Evolutionary conservation across 208 protist species (phyloP).

Genomic region (Leishmania turanica): DNA sequence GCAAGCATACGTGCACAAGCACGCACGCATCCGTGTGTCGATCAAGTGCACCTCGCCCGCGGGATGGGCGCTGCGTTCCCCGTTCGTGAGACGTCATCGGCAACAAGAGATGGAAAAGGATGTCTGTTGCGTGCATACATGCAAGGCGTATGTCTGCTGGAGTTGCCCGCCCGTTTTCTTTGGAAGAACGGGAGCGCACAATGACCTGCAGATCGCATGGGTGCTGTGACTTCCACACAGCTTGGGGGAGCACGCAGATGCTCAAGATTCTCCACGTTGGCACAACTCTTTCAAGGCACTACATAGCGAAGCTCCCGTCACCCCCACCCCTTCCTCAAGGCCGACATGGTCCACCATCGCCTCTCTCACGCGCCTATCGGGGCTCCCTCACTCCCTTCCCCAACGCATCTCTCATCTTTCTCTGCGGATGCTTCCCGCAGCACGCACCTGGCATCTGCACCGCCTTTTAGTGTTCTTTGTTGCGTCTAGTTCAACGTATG

Average conservation of each 20-base stretch:
- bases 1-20: not conserved
- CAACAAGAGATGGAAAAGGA: not conserved
- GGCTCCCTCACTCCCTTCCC: not conserved
- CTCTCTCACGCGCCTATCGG: not conserved
- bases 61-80: not conserved
- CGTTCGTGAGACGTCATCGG: not conserved
- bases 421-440: not conserved
- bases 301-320: not conserved
- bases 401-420: not conserved
- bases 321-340: not conserved
- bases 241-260: not conserved
- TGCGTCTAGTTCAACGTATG: not conserved
- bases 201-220: not conserved
- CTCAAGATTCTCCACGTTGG: not conserved
- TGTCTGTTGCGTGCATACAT: not conserved
- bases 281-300: not conserved
- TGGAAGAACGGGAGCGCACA: not conserved
- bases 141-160: not conserved
- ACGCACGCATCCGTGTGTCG: not conserved
- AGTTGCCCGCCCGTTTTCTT: not conserved
- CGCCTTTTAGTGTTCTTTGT: not conserved
- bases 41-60: not conserved
- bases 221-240: not conserved
- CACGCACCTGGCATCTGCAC: not conserved
- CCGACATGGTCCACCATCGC: not conserved